Evolutionary conservation across 768 basidiomycete genomes (phyloP).

Genomic region (Boletus reticulatus): DNA sequence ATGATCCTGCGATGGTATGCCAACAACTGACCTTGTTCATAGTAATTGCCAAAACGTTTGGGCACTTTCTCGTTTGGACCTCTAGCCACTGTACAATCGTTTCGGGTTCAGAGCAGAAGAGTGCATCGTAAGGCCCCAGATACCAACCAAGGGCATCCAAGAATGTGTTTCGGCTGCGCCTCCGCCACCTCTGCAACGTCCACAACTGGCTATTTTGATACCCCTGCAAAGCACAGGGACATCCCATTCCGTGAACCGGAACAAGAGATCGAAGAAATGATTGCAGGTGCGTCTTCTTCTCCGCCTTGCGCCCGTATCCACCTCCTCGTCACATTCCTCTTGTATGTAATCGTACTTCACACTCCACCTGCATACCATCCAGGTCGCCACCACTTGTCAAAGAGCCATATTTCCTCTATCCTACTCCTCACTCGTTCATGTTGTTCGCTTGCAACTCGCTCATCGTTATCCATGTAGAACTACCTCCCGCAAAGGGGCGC

Average conservation of each 20-base stretch:
- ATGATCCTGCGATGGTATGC: slow-evolving; percentile 74
- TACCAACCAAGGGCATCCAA: too few relatives aligned
- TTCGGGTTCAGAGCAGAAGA: slow-evolving; percentile 89
- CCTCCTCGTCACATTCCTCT: neutral
- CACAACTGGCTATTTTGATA: slow-evolving; percentile 65
- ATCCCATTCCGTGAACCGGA: slow-evolving; percentile 35
- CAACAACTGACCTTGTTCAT: neutral
- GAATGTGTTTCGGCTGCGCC: slow-evolving; percentile 75
- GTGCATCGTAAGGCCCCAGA: slow-evolving; percentile 76
- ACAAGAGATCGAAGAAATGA: slow-evolving; percentile 46
- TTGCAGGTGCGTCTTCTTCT: slow-evolving; percentile 38
- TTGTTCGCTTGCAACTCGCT: slow-evolving; percentile 37
- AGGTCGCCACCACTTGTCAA: too few relatives aligned
- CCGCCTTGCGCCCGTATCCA: slow-evolving; percentile 25
- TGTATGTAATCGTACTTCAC: slow-evolving; percentile 20
- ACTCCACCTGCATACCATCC: slow-evolving; percentile 13
- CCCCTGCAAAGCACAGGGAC: slow-evolving; percentile 59
- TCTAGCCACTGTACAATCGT: slow-evolving; percentile 73
- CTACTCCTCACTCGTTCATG: slow-evolving; percentile 28
- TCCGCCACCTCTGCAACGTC: slow-evolving; percentile 55
- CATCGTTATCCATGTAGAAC: slow-evolving; percentile 59
- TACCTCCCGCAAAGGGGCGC: slow-evolving; percentile 75
- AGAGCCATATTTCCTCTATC: slow-evolving; percentile 3
- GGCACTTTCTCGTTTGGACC: neutral
- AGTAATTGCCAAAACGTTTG: too few relatives aligned